Evolutionary conservation across 768 basidiomycete species (phyloP), one percentile per base, ranked within the genome.

Genomic region (Tephrocybe rancida): DNA sequence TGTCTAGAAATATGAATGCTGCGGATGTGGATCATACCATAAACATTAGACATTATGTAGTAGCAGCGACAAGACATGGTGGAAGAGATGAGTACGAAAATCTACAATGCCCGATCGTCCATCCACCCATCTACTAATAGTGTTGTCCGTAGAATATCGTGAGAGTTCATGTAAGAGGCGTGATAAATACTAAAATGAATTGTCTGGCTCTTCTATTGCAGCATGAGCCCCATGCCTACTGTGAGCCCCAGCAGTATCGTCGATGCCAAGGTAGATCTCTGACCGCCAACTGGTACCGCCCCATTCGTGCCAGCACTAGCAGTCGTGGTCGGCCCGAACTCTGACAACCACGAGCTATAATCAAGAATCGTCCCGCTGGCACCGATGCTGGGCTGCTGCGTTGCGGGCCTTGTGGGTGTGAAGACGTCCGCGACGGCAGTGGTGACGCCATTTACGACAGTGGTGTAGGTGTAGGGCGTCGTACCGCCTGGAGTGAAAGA

Each of bases 391-490:
- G 67, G 53, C 1, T 58, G 53, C 1, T 58, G 58, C 2, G 73
- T 73, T 2, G 64, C 55, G 3, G 70, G 69, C 48, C 68, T 73
- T 8, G 76, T 76, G 2, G 77, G 77, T 6, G 69, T 74, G 55
- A 78, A 79, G 18, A 57, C 66, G 48, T 72, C 76, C 6, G 60
- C 57, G n/a, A 75, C 22, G 5, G 61, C 65, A 11, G 53, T 65
- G 2, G 72, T 70, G 22, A 67, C 70, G 24, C 76, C 75, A 48
- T 64, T 59, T 24, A 77, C 58, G 32, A 76, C 70, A 0, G 82
- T 84, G 26, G 80, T 82, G 56, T 82, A 83, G 1, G 65, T 65
- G 61, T 72, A 84, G 0, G 79, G 79, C 0, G 78, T 83, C 25
- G 75, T 74, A 2, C 76, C 81, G 5, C 77, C 75, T 27, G 81